Evolutionary conservation across 306 rosid genomes (phyloP).

Genomic region (Gillenia trifoliata): DNA sequence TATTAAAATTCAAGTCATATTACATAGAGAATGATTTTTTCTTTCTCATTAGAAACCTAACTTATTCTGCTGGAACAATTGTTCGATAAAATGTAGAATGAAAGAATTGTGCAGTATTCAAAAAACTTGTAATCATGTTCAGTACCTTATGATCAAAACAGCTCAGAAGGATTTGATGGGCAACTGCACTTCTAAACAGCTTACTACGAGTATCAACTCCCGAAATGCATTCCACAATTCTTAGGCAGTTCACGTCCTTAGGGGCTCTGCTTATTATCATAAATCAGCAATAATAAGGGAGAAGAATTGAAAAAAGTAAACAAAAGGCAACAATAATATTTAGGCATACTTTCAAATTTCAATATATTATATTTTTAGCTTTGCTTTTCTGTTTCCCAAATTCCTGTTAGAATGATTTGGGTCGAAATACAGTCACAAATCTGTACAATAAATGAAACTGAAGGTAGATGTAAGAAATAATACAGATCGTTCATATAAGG

Average conservation of each 20-base stretch:
- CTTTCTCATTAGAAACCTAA: neutral
- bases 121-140: neutral
- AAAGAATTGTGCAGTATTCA: neutral
- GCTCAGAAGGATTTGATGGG: slow-evolving; percentile 62
- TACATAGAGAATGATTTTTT: neutral
- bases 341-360: neutral
- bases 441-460: neutral
- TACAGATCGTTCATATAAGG: neutral
- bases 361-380: too few relatives aligned
- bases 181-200: slow-evolving; percentile 61
- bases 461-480: neutral
- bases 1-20: neutral
- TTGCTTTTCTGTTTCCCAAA: neutral
- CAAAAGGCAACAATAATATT: slow-evolving; percentile 13
- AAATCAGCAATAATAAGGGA: slow-evolving; percentile 19
- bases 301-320: slow-evolving; percentile 11
- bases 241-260: slow-evolving; percentile 66
- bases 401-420: neutral
- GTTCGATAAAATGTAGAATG: neutral
- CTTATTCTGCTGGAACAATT: neutral
- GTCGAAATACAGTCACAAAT: neutral
- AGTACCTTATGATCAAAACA: slow-evolving; percentile 54
- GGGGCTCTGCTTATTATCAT: slow-evolving; percentile 51
- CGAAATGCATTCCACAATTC: slow-evolving; percentile 70
- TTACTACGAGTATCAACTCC: slow-evolving; percentile 50